Evolutionary conservation across 2,329 filamentous ascomycete species (phyloP).

Genomic region (Sclerotinia trifoliorum): DNA sequence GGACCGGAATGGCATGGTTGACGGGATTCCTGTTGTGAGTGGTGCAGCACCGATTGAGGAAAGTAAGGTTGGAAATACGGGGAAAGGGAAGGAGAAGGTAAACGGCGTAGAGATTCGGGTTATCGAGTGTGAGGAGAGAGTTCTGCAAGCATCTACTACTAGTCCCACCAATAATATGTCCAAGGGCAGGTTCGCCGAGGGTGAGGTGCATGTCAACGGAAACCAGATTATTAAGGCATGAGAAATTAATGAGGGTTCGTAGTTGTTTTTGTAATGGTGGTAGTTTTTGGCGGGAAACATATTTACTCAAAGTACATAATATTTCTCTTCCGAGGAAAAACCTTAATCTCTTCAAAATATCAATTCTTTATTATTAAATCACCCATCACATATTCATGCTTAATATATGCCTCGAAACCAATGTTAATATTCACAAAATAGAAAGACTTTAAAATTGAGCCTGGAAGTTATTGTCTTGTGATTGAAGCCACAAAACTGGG

Average conservation of each 20-base stretch:
- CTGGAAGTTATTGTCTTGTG: background rate
- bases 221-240: conserved; percentile 4
- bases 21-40: background rate
- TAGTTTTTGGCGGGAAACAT: background rate
- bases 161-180: background rate
- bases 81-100: background rate
- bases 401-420: background rate
- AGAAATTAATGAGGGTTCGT: background rate
- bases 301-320: background rate
- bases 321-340: background rate
- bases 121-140: background rate
- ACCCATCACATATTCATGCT: background rate
- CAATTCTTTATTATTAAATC: background rate
- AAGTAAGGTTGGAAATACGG: background rate
- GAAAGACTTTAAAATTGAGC: background rate
- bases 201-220: background rate
- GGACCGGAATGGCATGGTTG: conserved; percentile 8
- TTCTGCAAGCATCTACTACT: background rate
- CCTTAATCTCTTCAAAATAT: background rate
- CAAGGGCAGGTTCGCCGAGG: background rate
- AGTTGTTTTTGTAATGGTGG: background rate
- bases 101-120: background rate
- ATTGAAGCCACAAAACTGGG: background rate
- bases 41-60: too few species aligned
- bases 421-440: background rate